A percentile compares a stretch with the other conserved stretches of the same genome.
These are phyloP conservation scores for Asterella californica DNA, from an alignment of 225 moss, liverwort and hornwort species.

Conservation along the genomic window DNA sequence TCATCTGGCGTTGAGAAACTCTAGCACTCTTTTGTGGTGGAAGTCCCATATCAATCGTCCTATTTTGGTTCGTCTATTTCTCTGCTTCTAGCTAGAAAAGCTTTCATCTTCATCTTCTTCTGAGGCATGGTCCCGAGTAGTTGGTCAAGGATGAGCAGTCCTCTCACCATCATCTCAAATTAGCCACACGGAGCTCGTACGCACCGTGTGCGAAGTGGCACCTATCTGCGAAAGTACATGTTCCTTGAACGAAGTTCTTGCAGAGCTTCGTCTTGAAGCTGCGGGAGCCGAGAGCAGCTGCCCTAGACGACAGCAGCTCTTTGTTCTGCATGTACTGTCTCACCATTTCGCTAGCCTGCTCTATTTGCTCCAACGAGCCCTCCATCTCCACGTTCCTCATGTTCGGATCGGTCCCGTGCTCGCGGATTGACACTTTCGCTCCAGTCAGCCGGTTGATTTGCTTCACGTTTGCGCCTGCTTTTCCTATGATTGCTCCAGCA, in stretches of 20 bases:
- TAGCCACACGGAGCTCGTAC: constrained; percentile 54
- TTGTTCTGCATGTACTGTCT: constrained; percentile 66
- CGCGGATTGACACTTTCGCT: constrained; percentile 73
- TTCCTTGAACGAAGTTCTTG: constrained; percentile 79
- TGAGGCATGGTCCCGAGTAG: not conserved
- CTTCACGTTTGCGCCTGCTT: constrained; percentile 85
- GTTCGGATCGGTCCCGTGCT: constrained; percentile 65
- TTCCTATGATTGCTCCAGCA: constrained; percentile 91
- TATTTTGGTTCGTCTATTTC: constrained; percentile 15
- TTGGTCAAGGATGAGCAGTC: not conserved
- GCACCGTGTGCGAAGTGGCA: constrained; percentile 91
- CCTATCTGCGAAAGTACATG: constrained; percentile 84
- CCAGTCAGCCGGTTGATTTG: constrained; percentile 86
- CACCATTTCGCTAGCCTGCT: constrained; percentile 79
- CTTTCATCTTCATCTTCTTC: constrained; percentile 13
- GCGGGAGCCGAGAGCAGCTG: constrained; percentile 55
- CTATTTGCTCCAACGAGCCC: constrained; percentile 82
- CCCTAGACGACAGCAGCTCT: constrained; percentile 62
- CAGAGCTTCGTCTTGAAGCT: constrained; percentile 95
- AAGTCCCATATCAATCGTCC: constrained; percentile 21
- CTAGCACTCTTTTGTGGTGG: constrained; percentile 17
- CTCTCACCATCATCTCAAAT: constrained; percentile 26
- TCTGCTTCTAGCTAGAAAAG: constrained; percentile 14
- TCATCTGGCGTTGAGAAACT: constrained; percentile 13
- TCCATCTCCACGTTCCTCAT: constrained; percentile 96